Base-by-base conservation (phyloP, 495 filamentous ascomycete genomes). In the Penicillium ochrochloron region DNA sequence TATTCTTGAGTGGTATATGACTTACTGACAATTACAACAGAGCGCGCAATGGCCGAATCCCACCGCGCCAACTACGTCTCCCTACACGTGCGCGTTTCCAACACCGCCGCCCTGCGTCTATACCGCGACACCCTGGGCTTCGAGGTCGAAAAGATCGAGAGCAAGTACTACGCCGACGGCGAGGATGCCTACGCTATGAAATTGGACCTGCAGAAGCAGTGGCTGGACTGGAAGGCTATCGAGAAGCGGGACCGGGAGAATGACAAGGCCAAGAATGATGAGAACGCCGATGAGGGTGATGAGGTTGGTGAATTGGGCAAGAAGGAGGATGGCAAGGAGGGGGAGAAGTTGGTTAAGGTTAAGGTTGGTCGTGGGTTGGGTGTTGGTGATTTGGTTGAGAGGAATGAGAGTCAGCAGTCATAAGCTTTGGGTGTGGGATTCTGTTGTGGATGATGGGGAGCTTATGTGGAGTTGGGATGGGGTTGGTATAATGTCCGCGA, bases 161-260 rank as follows among this genome's bases (percentile, higher is more conserved):
- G 83, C 66, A 97, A 95, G 77, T 99, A 99, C 87, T 99, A 99
- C 74, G 95, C 95, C 44, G 95, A 98, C 78, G 94, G 93, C 54
- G 95, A 99, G 80, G 94, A 99, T 83, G 95, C 95, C 39, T 96
- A 89, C 72, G 89, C 88, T 67, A 99, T 99, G 95, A 88, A 87
- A 68, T 89, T 94, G 75, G 91, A 97, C 70, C 82, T 99, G 48
- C 78, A 82, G 33, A 81, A 83, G 59, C 83, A 94, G 68, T 81
- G 76, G 76, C 53, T 83, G 42, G 73, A 80, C 54, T 81, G 78
- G 78, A 73, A 71, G 48, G 77, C 75, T 68, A 80, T 76, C 71
- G 81, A 70, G 72, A 76, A 68, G 69, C 71, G 68, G 72, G 76
- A 76, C 58, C 72, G 69, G 66, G 74, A 75, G 76, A 80, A 75